Evolutionary conservation across 2,329 filamentous ascomycete genomes (phyloP), one percentile per base, ranked within the genome.

Genomic region (Penicillium sp.): DNA sequence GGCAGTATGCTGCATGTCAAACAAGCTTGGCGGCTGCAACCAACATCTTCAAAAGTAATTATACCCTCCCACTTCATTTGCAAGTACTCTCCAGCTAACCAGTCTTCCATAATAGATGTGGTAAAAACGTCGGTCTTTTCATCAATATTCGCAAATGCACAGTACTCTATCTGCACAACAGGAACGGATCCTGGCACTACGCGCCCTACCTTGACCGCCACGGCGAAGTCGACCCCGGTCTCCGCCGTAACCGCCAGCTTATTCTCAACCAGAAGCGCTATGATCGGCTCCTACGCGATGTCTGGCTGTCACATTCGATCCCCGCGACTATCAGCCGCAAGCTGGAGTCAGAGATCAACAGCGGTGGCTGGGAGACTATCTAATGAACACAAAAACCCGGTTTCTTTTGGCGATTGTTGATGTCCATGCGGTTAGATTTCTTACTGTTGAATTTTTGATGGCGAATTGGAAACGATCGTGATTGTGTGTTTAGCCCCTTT

Each of bases 81-180:
- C 29, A 35, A 17, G 37, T 6, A 27, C 49, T 38, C 7, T 25
- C 5, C 21, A 27, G 43, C 63, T 66, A 61, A 67, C 57, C n/a
- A 62, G 53, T 45, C 57, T 35, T 53, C 45, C 57, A 49, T 51
- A 45, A 48, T 63, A 95, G 91, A 68, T 97, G 93, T 74, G 92
- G 94, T 71, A 86, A 87, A 61, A 92, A 91, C 67, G 87, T 96
- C 48, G 94, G 94, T n/a, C 80, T 97, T 35, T 97, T 95, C 78
- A 89, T 99, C 74, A 96, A 96, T 74, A 93, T 99, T 67, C 89
- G 94, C 65, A 97, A 97, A 79, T 97, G 95, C 78, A 91, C 89
- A 66, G 87, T 96, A 41, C 86, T 96, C 59, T 96, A 96, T 74
- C 80, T 96, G 55, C 92, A 96, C 77, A 86, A 88, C 59, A 81